Evolutionary conservation across 768 basidiomycete genomes (phyloP).

Genomic region (Amanita thiersii): DNA sequence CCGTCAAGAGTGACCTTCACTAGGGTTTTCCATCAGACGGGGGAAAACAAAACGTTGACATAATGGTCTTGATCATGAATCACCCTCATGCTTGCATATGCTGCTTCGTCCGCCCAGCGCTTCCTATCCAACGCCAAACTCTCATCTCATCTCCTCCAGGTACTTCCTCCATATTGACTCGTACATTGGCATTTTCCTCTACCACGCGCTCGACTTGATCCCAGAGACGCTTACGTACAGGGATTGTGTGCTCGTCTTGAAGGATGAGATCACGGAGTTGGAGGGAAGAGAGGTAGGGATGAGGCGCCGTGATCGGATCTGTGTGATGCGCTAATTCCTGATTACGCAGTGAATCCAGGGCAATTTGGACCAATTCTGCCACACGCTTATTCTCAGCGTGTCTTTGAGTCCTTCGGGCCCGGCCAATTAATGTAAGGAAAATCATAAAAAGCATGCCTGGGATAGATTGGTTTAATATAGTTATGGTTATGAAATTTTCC

Average conservation of each 20-base stretch:
- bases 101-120: slow-evolving; percentile 17
- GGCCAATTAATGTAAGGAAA: slow-evolving; percentile 21
- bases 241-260: slow-evolving; percentile 71
- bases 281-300: slow-evolving; percentile 74
- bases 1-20: too few relatives aligned
- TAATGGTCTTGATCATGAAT: too few relatives aligned
- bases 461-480: slow-evolving; percentile 6
- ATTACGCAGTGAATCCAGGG: slow-evolving; percentile 71
- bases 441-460: slow-evolving; percentile 25
- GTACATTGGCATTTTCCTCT: slow-evolving; percentile 86
- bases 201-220: slow-evolving; percentile 76
- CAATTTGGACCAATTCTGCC: slow-evolving; percentile 67
- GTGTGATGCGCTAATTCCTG: slow-evolving; percentile 79
- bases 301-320: slow-evolving; percentile 68
- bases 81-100: slow-evolving; percentile 1
- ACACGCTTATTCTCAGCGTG: slow-evolving; percentile 57
- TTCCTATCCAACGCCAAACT: slow-evolving; percentile 89
- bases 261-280: slow-evolving; percentile 85
- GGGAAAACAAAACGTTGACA: too few relatives aligned
- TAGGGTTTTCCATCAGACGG: too few relatives aligned
- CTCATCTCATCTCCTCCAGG: slow-evolving; percentile 80
- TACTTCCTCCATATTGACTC: slow-evolving; percentile 77
- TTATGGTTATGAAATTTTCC: slow-evolving; percentile 4
- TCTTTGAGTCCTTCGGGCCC: slow-evolving; percentile 39
- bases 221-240: slow-evolving; percentile 65